A percentile compares a stretch with the other conserved stretches of the same genome.
These are phyloP conservation scores for Marasmius fiardii DNA, from an alignment of 1,284 basidiomycete species.

Conservation along the genomic window DNA sequence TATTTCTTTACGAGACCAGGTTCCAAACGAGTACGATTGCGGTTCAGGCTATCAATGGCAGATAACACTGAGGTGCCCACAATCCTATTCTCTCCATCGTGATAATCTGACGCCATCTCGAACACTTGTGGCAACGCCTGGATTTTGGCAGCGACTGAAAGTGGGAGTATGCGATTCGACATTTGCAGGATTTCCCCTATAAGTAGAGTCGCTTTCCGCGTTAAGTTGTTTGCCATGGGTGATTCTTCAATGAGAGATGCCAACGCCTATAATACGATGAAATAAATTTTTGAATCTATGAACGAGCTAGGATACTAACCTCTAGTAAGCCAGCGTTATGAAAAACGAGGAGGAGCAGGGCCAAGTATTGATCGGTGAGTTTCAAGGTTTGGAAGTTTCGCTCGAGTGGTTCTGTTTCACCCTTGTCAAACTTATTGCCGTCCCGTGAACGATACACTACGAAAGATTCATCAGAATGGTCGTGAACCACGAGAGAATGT, in stretches of 20 bases:
- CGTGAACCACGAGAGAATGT: neutral
- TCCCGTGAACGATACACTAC: constrained; percentile 69
- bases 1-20: constrained; percentile 49
- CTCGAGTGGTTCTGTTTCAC: constrained; percentile 35
- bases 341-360: constrained; percentile 85
- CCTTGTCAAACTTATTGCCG: constrained; percentile 27
- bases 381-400: constrained; percentile 65
- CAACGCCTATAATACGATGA: constrained; percentile 56
- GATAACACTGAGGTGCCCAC: constrained; percentile 84
- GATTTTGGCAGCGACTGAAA: constrained; percentile 77
- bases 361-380: constrained; percentile 91
- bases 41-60: constrained; percentile 89
- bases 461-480: constrained; percentile 1
- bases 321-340: constrained; percentile 87
- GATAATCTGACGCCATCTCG: constrained; percentile 76
- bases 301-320: constrained; percentile 39
- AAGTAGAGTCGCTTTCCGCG: constrained; percentile 88
- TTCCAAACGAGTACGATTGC: constrained; percentile 71
- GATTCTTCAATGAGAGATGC: constrained; percentile 81
- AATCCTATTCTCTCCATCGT: constrained; percentile 69
- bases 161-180: constrained; percentile 86
- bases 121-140: constrained; percentile 91
- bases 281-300: neutral
- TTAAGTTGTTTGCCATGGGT: constrained; percentile 63
- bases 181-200: constrained; percentile 90